A percentile compares a stretch with the other conserved stretches of the same genome.
phyloP scores from a whole-genome alignment of 2,329 filamentous ascomycete genomes.

The Emericellopsis atlantica region DNA sequence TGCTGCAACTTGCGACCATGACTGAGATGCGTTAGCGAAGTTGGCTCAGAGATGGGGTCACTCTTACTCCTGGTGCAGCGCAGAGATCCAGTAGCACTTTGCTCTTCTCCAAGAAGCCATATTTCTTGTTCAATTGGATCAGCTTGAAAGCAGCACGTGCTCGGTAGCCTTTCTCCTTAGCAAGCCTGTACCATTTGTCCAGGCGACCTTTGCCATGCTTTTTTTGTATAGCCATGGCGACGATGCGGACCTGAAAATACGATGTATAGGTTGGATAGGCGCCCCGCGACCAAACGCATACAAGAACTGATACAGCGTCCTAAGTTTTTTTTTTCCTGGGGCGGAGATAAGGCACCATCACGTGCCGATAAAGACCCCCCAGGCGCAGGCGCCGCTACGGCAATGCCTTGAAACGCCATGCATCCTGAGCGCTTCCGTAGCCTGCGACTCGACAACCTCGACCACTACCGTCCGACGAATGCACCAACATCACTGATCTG shows the following conservation, averaged over 20 bases:
- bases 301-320: not conserved
- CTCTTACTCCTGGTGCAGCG: constrained; percentile 75
- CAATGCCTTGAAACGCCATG: not conserved
- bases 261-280: constrained; percentile 3
- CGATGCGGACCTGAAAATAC: not conserved
- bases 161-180: constrained; percentile 95
- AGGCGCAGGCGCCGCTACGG: not conserved
- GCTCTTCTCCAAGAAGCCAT: constrained; percentile 94
- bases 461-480: not conserved
- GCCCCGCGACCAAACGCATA: constrained; percentile 16
- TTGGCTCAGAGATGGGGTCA: not conserved
- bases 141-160: constrained; percentile 96
- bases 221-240: constrained; percentile 85
- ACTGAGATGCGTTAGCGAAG: constrained; percentile 34
- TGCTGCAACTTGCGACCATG: constrained; percentile 92
- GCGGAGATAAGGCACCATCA: constrained; percentile 8
- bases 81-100: constrained; percentile 96
- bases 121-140: constrained; percentile 97
- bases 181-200: constrained; percentile 97
- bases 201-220: constrained; percentile 97
- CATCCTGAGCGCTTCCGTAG: not conserved
- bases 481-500: too few relatives aligned
- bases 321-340: constrained; percentile 19
- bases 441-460: not conserved
- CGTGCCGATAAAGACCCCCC: constrained; percentile 18